These are phyloP conservation scores for Davidsoniella australis DNA, from an alignment of 2,329 filamentous ascomycete species.

Conservation along the genomic window DNA sequence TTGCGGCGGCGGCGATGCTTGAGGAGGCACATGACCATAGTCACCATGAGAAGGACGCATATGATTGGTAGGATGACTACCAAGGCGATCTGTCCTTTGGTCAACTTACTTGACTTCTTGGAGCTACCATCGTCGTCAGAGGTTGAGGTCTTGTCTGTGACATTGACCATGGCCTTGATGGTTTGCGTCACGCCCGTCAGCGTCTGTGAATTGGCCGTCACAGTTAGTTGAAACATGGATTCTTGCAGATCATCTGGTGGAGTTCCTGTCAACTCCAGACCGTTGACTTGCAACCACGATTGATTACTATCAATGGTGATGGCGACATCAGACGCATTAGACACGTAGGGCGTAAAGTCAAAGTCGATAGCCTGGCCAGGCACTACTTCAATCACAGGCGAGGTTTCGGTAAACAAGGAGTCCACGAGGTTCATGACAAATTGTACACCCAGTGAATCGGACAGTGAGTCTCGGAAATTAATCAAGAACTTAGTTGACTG, in stretches of 20 bases:
- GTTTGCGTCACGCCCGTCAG: slow-evolving; percentile 10
- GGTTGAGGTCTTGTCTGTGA: slow-evolving; percentile 19
- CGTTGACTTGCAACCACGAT: slow-evolving; percentile 28
- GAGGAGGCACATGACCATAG: slow-evolving; percentile 21
- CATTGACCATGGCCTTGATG: slow-evolving; percentile 19
- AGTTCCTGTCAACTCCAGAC: slow-evolving; percentile 24
- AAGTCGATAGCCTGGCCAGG: slow-evolving; percentile 27
- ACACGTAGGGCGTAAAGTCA: slow-evolving; percentile 26
- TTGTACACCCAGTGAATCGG: slow-evolving; percentile 40
- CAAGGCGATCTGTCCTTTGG: slow-evolving; percentile 22
- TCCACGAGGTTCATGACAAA: slow-evolving; percentile 25
- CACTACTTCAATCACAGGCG: slow-evolving; percentile 24
- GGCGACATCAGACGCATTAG: slow-evolving; percentile 22
- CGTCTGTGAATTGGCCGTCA: slow-evolving; percentile 12
- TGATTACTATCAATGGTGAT: slow-evolving; percentile 23
- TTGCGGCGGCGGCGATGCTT: slow-evolving; percentile 19
- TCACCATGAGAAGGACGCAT: slow-evolving; percentile 19
- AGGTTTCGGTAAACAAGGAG: slow-evolving; percentile 22
- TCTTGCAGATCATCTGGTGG: slow-evolving; percentile 18
- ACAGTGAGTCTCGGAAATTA: slow-evolving; percentile 39
- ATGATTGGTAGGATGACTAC: slow-evolving; percentile 29
- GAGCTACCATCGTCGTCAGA: slow-evolving; percentile 15
- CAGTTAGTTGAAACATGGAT: background rate
- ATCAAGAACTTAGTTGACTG: slow-evolving; percentile 46
- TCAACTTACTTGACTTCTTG: slow-evolving; percentile 13